phyloP scores from a whole-genome alignment of 345 rosid genomes.

The Eucalyptus curtisii region DNA sequence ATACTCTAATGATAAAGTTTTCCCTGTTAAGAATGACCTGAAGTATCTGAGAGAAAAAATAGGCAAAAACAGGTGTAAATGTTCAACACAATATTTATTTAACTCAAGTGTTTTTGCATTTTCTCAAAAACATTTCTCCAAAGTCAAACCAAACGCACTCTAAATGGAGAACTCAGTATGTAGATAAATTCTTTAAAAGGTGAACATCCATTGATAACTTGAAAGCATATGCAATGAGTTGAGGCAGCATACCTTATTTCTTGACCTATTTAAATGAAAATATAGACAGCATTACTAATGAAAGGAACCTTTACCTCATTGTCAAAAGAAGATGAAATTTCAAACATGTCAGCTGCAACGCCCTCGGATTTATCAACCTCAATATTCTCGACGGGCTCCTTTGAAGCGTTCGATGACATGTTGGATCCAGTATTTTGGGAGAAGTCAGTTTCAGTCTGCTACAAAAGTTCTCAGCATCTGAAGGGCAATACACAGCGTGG shows the following conservation, averaged over 20 bases:
- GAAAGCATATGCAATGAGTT: neutral
- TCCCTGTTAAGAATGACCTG: constrained; percentile 22
- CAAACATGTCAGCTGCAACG: constrained; percentile 66
- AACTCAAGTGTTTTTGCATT: no score
- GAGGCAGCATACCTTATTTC: neutral
- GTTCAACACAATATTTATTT: neutral
- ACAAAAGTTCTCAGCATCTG: constrained; percentile 6
- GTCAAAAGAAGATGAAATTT: constrained; percentile 32
- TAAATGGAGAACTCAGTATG: constrained; percentile 21
- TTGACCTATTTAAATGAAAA: neutral
- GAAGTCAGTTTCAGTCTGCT: constrained; percentile 1
- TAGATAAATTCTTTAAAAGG: neutral
- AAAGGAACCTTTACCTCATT: constrained; percentile 33
- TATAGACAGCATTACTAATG: neutral
- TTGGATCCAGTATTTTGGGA: constrained; percentile 3
- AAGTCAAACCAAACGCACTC: no score
- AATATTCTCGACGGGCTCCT: constrained; percentile 1
- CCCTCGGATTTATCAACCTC: constrained; percentile 73
- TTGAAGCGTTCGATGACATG: neutral
- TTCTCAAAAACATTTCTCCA: no score
- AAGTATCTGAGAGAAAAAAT: constrained; percentile 18
- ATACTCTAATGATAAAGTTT: constrained; percentile 34
- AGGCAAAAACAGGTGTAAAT: neutral
- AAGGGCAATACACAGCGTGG: constrained; percentile 55
- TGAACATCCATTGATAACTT: neutral